Conservation (phyloP, 2,329 filamentous ascomycete genomes). For the Cercospora brassicicola region DNA sequence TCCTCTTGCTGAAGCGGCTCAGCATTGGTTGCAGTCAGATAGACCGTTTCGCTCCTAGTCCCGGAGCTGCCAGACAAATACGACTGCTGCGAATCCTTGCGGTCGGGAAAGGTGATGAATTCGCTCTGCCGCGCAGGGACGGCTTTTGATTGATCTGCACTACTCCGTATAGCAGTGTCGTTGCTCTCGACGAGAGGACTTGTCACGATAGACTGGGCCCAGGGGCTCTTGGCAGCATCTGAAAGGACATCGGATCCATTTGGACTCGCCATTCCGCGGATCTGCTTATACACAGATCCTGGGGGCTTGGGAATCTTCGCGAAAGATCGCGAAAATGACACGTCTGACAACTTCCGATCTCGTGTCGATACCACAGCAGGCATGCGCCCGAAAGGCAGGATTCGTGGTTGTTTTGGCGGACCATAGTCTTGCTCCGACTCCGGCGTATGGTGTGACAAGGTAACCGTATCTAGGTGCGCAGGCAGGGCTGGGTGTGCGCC, state of each 20-base stretch:
- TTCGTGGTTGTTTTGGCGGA: constrained; percentile 43
- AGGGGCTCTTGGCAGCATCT: constrained; percentile 27
- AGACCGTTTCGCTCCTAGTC: constrained; percentile 50
- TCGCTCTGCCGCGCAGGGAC: constrained; percentile 46
- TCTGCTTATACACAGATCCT: constrained; percentile 35
- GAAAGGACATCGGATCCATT: constrained; percentile 32
- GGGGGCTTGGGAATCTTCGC: constrained; percentile 43
- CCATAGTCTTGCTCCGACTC: constrained; percentile 37
- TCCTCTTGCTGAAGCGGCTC: constrained; percentile 65
- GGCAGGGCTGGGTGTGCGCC: neutral
- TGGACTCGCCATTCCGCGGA: constrained; percentile 38
- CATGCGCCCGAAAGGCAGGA: constrained; percentile 82
- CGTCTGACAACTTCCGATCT: constrained; percentile 66
- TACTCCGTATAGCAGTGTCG: neutral
- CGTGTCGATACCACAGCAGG: constrained; percentile 73
- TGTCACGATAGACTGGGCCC: neutral
- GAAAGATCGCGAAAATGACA: constrained; percentile 86
- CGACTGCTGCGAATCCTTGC: constrained; percentile 69
- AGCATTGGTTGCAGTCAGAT: constrained; percentile 24
- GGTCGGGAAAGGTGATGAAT: constrained; percentile 72
- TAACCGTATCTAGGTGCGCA: neutral
- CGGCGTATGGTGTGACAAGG: no score
- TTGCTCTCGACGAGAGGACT: neutral
- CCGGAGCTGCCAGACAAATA: constrained; percentile 65
- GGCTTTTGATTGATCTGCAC: neutral